phyloP scores from a whole-genome alignment of 2,329 filamentous ascomycete genomes.

The Colletotrichum magnum region DNA sequence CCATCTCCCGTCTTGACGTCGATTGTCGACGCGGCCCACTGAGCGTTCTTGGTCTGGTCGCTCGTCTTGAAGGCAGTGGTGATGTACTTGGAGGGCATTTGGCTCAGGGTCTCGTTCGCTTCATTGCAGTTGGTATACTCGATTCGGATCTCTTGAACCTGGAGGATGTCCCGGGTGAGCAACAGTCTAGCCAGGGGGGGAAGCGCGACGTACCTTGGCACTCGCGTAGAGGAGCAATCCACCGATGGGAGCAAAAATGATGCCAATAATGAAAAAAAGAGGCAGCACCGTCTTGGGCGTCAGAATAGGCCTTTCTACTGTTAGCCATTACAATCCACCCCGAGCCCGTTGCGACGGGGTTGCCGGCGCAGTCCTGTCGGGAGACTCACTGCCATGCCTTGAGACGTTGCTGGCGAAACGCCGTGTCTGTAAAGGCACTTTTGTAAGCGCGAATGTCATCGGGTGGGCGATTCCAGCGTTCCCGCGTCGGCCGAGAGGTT shows the following conservation, averaged over 20 bases:
- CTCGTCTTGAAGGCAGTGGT: slow-evolving; percentile 79
- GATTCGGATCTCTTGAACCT: slow-evolving; percentile 92
- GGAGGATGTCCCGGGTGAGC: slow-evolving; percentile 21
- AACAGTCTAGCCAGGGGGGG: background rate
- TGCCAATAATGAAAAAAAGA: slow-evolving; percentile 89
- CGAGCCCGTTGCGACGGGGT: slow-evolving; percentile 6
- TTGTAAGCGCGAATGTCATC: slow-evolving; percentile 27
- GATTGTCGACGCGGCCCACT: slow-evolving; percentile 59
- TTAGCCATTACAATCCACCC: slow-evolving; percentile 29
- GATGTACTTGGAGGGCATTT: slow-evolving; percentile 72
- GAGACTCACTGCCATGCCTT: slow-evolving; percentile 96
- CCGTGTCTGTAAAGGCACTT: slow-evolving; percentile 77
- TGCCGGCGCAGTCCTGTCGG: slow-evolving; percentile 45
- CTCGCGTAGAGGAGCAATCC: slow-evolving; percentile 90
- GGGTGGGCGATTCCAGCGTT: slow-evolving; percentile 9
- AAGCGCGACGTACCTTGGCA: slow-evolving; percentile 71
- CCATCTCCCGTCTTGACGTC: slow-evolving; percentile 56
- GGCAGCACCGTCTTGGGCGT: slow-evolving; percentile 95
- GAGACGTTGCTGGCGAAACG: slow-evolving; percentile 95
- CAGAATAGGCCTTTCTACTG: slow-evolving; percentile 81
- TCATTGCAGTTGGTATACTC: slow-evolving; percentile 88
- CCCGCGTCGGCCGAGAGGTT: slow-evolving; percentile 23
- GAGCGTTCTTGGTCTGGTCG: slow-evolving; percentile 53
- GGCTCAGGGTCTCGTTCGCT: slow-evolving; percentile 59
- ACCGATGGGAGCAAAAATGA: slow-evolving; percentile 95